Evolutionary conservation across 306 rosid species (phyloP).

Genomic region (Ormosia emarginata): DNA sequence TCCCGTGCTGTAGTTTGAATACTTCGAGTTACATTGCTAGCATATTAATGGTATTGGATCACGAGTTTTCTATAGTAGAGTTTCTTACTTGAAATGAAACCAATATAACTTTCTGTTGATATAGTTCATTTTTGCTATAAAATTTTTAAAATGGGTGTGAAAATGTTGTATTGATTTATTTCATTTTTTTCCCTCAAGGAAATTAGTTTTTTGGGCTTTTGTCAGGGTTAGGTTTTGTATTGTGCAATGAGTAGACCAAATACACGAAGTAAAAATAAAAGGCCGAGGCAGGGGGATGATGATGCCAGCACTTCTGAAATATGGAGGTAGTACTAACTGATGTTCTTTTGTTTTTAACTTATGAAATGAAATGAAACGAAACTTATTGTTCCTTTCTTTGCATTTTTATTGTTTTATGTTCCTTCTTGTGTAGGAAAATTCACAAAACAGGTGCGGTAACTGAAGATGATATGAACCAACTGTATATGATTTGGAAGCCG

Average conservation of each 20-base stretch:
- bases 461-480: slow-evolving; percentile 44
- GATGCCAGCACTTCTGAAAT: slow-evolving; percentile 42
- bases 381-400: background rate
- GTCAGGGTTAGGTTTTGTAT: slow-evolving; percentile 41
- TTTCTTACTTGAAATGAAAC: background rate
- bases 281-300: slow-evolving; percentile 54
- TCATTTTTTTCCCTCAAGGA: background rate
- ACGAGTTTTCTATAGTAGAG: background rate
- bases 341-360: background rate
- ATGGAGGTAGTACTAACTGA: slow-evolving; percentile 41
- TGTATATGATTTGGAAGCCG: slow-evolving; percentile 57
- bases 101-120: background rate
- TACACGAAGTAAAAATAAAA: slow-evolving; percentile 67
- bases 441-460: slow-evolving; percentile 49
- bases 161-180: background rate
- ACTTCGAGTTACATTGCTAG: background rate
- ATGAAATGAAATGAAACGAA: background rate
- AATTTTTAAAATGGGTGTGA: background rate
- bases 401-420: background rate
- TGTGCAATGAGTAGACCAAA: slow-evolving; percentile 63
- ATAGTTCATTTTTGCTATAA: background rate
- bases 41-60: background rate
- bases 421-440: slow-evolving; percentile 49
- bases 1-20: background rate
- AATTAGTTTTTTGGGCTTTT: slow-evolving; percentile 1